These are phyloP conservation scores for Backusella westeae DNA, from an alignment of 192 early-diverging fungal genomes.

Conservation along the genomic window DNA sequence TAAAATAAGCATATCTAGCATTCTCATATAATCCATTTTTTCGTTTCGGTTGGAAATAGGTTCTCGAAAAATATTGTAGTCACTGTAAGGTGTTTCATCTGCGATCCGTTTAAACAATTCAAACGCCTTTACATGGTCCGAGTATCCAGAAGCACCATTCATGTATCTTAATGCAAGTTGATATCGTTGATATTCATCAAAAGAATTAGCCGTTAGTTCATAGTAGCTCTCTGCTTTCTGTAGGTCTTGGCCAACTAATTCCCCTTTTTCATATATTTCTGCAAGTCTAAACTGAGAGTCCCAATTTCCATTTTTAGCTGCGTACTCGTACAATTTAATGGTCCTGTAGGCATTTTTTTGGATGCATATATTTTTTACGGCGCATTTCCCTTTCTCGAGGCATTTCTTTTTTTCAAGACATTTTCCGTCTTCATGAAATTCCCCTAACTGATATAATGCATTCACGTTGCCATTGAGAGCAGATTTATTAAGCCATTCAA, in stretches of 20 bases:
- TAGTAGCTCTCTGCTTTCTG: background rate
- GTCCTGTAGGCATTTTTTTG: background rate
- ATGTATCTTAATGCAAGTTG: background rate
- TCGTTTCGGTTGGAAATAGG: background rate
- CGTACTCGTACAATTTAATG: background rate
- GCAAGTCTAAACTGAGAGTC: background rate
- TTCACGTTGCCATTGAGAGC: background rate
- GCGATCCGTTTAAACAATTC: background rate
- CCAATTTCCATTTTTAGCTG: background rate
- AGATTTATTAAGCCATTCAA: background rate
- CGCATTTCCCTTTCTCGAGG: no score
- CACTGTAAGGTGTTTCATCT: background rate
- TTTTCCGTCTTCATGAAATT: no score
- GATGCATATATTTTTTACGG: no score
- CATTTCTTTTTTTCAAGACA: no score
- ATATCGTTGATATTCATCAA: background rate
- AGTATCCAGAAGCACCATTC: background rate
- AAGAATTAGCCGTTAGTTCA: background rate
- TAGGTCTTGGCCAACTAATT: background rate
- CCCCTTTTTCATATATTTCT: background rate
- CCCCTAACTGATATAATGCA: no score
- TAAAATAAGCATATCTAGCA: no score
- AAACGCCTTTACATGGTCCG: background rate
- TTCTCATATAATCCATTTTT: background rate
- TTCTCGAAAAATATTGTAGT: background rate